Evolutionary conservation across 345 rosid genomes (phyloP).

Genomic region (Lumnitzera racemosa): DNA sequence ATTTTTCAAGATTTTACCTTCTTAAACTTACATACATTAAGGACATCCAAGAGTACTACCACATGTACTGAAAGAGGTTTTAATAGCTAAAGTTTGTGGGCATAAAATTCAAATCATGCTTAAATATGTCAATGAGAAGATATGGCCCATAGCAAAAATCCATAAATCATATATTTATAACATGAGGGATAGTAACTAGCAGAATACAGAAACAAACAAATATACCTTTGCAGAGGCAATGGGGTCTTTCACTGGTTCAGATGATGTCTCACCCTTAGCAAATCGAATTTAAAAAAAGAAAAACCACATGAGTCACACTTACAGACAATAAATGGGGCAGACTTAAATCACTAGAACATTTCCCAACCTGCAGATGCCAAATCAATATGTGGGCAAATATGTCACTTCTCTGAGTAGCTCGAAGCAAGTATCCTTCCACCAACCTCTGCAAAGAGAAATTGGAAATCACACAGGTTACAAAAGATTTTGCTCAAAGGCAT

Average conservation of each 20-base stretch:
- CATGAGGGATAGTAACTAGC: neutral
- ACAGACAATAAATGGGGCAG: neutral
- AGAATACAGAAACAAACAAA: neutral
- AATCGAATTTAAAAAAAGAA: neutral
- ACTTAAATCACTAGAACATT: neutral
- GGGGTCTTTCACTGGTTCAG: constrained; percentile 62
- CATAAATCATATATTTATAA: too few species aligned
- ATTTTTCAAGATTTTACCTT: too few species aligned
- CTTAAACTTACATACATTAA: too few species aligned
- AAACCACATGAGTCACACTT: neutral
- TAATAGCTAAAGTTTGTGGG: too few species aligned
- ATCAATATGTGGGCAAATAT: constrained; percentile 94
- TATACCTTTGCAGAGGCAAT: constrained; percentile 53
- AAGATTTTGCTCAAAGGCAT: too few species aligned
- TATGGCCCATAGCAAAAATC: too few species aligned
- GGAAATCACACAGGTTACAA: too few species aligned
- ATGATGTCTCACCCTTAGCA: constrained; percentile 70
- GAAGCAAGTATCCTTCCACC: constrained; percentile 94
- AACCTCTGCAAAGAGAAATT: constrained; percentile 46
- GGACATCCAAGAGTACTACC: too few species aligned
- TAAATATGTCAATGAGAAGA: too few species aligned
- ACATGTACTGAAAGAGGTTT: too few species aligned
- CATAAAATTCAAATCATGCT: too few species aligned
- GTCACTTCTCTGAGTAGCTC: constrained; percentile 97
- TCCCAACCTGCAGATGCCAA: constrained; percentile 90